Evolutionary conservation across 208 protist genomes (phyloP).

Genomic region (Wallacemonas sp.): DNA sequence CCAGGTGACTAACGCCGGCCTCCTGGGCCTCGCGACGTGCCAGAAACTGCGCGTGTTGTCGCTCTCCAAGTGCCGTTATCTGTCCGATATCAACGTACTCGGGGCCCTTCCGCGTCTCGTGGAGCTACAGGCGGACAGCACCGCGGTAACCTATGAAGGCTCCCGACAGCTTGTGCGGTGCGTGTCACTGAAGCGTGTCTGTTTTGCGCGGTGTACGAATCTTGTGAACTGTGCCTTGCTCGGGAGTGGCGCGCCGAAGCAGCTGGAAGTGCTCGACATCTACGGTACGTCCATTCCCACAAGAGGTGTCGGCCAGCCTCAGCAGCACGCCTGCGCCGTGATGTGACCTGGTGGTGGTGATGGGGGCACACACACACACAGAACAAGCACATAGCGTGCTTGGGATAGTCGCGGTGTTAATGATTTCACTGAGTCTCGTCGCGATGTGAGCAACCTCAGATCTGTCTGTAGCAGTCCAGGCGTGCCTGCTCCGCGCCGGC

Average conservation of each 20-base stretch:
- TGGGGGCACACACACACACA: background rate
- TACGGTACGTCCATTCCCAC: constrained; percentile 78
- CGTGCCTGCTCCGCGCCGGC: too few relatives aligned
- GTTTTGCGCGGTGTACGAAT: constrained; percentile 61
- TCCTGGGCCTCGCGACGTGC: constrained; percentile 50
- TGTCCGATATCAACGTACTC: constrained; percentile 64
- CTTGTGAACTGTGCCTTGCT: constrained; percentile 55
- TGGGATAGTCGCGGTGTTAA: too few relatives aligned
- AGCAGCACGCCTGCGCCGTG: constrained; percentile 54
- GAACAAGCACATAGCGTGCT: background rate
- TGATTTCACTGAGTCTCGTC: too few relatives aligned
- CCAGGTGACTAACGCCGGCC: constrained; percentile 52
- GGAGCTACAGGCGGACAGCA: constrained; percentile 64
- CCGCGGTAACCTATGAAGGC: constrained; percentile 44
- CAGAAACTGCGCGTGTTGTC: constrained; percentile 41
- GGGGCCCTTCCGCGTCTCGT: constrained; percentile 34
- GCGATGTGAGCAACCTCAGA: too few relatives aligned
- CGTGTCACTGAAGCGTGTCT: constrained; percentile 46
- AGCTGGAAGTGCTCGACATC: constrained; percentile 71
- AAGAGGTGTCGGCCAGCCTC: constrained; percentile 44
- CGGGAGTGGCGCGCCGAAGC: constrained; percentile 26
- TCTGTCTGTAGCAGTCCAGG: too few relatives aligned
- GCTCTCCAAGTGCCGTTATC: constrained; percentile 63
- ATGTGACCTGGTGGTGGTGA: constrained; percentile 30
- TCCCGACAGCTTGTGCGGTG: constrained; percentile 50